These are phyloP conservation scores for Telfairia occidentalis DNA, from an alignment of 331 rosid genomes.

Conservation along the genomic window DNA sequence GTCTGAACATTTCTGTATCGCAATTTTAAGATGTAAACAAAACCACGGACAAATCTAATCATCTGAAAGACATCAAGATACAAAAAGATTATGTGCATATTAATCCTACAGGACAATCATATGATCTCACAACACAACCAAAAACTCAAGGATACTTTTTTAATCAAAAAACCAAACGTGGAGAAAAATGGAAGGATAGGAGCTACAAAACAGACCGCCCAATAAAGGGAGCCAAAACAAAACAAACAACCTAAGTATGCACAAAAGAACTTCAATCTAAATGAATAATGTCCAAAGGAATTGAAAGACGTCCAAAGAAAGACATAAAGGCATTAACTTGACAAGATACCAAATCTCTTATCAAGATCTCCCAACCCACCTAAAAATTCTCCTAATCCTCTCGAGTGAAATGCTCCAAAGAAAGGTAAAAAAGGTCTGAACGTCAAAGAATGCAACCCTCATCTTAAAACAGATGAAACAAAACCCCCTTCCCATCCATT, in stretches of 20 bases:
- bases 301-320: background rate
- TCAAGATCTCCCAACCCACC: background rate
- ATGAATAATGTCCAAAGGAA: background rate
- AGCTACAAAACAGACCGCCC: background rate
- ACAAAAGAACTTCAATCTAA: background rate
- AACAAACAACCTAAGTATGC: background rate
- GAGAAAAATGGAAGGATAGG: background rate
- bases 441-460: background rate
- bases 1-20: conserved; percentile 34
- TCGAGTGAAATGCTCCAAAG: background rate
- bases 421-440: background rate
- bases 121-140: background rate
- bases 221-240: background rate
- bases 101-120: background rate
- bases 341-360: background rate
- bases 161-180: background rate
- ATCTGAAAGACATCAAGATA: background rate
- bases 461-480: background rate
- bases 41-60: background rate
- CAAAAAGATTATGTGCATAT: background rate
- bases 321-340: background rate
- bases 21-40: background rate
- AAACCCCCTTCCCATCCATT: background rate
- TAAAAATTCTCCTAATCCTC: background rate
- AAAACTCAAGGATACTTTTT: background rate